Evolutionary conservation across 257 asterid genomes (phyloP).

Genomic region (Capsicum baccatum): DNA sequence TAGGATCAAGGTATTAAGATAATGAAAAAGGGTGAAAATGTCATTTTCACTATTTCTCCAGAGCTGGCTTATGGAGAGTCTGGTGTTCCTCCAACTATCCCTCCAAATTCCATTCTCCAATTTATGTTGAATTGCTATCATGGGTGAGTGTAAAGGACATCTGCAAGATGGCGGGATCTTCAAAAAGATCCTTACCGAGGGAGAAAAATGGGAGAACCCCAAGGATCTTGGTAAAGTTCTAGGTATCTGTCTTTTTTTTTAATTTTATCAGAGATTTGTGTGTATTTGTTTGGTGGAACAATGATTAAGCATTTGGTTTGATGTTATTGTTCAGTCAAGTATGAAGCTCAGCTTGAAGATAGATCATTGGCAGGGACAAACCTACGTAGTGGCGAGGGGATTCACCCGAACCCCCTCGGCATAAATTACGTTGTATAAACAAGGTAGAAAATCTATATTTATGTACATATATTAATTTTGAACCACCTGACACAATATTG

Average conservation of each 20-base stretch:
- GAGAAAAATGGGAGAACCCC: constrained; percentile 80
- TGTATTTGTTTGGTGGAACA: not conserved
- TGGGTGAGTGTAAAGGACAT: constrained; percentile 79
- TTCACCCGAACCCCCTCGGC: too few relatives aligned
- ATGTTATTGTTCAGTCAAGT: constrained; percentile 48
- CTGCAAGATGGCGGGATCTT: constrained; percentile 80
- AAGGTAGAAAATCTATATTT: too few relatives aligned
- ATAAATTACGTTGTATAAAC: too few relatives aligned
- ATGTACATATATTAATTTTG: too few relatives aligned
- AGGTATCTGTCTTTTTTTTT: constrained; percentile 39
- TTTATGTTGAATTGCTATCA: constrained; percentile 70
- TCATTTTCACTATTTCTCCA: constrained; percentile 69
- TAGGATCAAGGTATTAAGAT: constrained; percentile 77
- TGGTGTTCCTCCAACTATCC: constrained; percentile 80
- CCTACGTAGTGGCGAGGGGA: too few relatives aligned
- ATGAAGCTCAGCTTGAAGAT: constrained; percentile 62
- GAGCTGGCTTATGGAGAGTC: constrained; percentile 74
- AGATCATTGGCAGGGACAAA: constrained; percentile 40
- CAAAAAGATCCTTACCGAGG: constrained; percentile 63
- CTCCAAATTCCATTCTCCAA: constrained; percentile 73
- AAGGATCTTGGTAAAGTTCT: constrained; percentile 69
- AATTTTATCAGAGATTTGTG: not conserved
- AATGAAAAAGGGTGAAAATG: constrained; percentile 78
- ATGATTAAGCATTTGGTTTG: not conserved
- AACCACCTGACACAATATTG: too few relatives aligned